Evolutionary conservation across 2,329 filamentous ascomycete species (phyloP).

Genomic region (Exutisphaerella laricina): DNA sequence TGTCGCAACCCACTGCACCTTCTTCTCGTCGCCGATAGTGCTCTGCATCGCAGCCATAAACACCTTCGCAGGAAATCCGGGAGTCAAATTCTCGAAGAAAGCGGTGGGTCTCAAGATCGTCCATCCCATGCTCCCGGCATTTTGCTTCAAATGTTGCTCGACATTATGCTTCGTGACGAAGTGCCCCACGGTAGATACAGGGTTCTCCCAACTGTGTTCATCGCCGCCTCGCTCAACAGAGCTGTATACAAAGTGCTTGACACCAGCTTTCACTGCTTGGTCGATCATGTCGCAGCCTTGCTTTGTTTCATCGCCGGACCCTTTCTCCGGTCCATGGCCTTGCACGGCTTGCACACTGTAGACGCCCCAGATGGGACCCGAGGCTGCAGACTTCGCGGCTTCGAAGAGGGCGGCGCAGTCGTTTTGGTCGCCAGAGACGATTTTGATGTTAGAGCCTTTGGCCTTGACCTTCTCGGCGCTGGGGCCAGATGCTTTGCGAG

Average conservation of each 20-base stretch:
- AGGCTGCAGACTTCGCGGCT: slow-evolving; percentile 24
- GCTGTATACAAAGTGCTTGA: slow-evolving; percentile 60
- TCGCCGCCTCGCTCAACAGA: slow-evolving; percentile 58
- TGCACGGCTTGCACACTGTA: slow-evolving; percentile 51
- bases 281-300: slow-evolving; percentile 59
- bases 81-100: slow-evolving; percentile 58
- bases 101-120: slow-evolving; percentile 55
- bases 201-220: slow-evolving; percentile 48
- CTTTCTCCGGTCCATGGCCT: neutral
- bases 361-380: slow-evolving; percentile 43
- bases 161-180: slow-evolving; percentile 54
- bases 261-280: slow-evolving; percentile 49
- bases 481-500: slow-evolving; percentile 48
- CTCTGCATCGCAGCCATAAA: slow-evolving; percentile 46
- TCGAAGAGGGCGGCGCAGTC: slow-evolving; percentile 48
- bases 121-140: slow-evolving; percentile 51
- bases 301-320: slow-evolving; percentile 37
- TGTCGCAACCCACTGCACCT: slow-evolving; percentile 38
- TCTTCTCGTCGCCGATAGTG: slow-evolving; percentile 25
- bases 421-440: slow-evolving; percentile 55
- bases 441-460: slow-evolving; percentile 43
- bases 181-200: slow-evolving; percentile 53
- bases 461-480: slow-evolving; percentile 45
- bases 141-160: slow-evolving; percentile 54
- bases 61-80: slow-evolving; percentile 46